phyloP scores from a whole-genome alignment of 345 rosid species.

The Streptanthus diversifolius region DNA sequence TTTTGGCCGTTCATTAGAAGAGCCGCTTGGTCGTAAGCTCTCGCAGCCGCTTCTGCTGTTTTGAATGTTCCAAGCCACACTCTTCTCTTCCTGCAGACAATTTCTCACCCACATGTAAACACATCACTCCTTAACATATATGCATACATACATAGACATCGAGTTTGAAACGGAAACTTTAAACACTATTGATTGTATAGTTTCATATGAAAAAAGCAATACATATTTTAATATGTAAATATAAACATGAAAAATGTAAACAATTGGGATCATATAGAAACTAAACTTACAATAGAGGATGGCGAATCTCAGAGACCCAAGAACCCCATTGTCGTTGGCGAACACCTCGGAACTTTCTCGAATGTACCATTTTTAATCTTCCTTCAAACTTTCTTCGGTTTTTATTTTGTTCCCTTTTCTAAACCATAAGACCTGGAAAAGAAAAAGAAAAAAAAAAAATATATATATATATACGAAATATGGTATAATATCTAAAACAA shows the following conservation, averaged over 20 bases:
- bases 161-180: background rate
- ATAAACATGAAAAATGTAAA: background rate
- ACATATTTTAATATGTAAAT: background rate
- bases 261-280: background rate
- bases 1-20: conserved; percentile 66
- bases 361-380: conserved; percentile 46
- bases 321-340: conserved; percentile 94
- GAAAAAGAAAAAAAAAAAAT: no score
- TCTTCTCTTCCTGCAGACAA: conserved; percentile 55
- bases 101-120: background rate
- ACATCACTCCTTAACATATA: background rate
- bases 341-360: conserved; percentile 77
- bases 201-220: background rate
- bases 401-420: no score
- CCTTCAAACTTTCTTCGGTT: background rate
- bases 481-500: no score
- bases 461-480: no score
- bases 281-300: conserved; percentile 58
- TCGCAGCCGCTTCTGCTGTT: conserved; percentile 74
- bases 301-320: conserved; percentile 86
- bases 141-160: background rate
- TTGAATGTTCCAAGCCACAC: conserved; percentile 81
- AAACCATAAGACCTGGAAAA: no score
- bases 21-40: conserved; percentile 70
- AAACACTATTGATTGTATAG: background rate